These are phyloP conservation scores for Alopecurus myosuroides DNA, from an alignment of 176 grass and related monocot genomes.

Conservation along the genomic window DNA sequence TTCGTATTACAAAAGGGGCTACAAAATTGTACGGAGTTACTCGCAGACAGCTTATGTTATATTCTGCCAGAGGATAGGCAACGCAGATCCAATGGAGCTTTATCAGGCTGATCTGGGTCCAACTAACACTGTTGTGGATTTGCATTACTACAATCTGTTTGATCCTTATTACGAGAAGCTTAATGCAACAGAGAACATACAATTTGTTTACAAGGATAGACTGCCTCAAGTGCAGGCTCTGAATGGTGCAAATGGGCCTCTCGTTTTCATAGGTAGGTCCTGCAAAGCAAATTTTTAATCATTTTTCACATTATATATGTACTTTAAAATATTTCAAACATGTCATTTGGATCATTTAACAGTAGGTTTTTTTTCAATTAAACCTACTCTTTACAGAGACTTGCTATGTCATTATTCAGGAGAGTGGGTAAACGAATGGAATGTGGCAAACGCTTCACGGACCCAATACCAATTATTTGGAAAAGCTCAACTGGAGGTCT, in stretches of 20 bases:
- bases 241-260: constrained; percentile 68
- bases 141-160: constrained; percentile 93
- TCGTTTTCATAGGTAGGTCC: constrained; percentile 74
- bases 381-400: background rate
- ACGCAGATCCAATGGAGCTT: constrained; percentile 82
- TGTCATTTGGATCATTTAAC: background rate
- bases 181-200: constrained; percentile 68
- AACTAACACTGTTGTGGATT: constrained; percentile 68
- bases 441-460: constrained; percentile 53
- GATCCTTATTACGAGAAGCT: constrained; percentile 63
- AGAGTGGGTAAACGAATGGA: constrained; percentile 98
- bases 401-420: constrained; percentile 40
- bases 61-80: constrained; percentile 88
- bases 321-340: background rate
- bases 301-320: background rate
- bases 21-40: constrained; percentile 74
- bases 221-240: constrained; percentile 57
- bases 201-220: constrained; percentile 58
- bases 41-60: constrained; percentile 73
- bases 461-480: constrained; percentile 78
- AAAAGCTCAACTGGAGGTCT: constrained; percentile 69
- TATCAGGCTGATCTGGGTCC: constrained; percentile 59
- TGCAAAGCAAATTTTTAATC: background rate
- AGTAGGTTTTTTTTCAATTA: background rate
- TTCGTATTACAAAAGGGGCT: constrained; percentile 72